Evolutionary conservation across 192 early-diverging fungal species (phyloP), one percentile per base, ranked within the genome.

Genomic region (Backusella tarrabulga): DNA sequence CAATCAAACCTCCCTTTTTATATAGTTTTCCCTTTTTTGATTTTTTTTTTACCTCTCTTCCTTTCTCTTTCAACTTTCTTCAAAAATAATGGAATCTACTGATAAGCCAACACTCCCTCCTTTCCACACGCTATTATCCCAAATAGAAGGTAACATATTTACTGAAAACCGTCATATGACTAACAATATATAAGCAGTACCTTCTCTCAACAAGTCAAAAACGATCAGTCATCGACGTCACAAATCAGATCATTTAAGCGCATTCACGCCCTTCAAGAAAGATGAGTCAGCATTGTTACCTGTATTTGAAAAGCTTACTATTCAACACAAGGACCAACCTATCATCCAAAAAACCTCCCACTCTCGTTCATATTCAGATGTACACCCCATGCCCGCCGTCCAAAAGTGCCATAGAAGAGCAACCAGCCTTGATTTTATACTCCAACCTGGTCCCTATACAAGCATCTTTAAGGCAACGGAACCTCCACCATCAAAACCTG

Each of bases 61-160:
- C 34, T 74, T 74, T 50, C 21, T 41, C 26, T 66, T 74, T 74
- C 34, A 9, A 9, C 8, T 54, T 60, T 60, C 1, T 60, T 26
- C 9, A 23, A 56, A 11, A 40, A 42, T 35, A 40, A 56, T 60
- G 54, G 54, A 26, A 12, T 38, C 34, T 40, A 34, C 73, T 34
- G 46, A 74, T 21, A 74, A 74, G 36, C 73, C 73, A 15, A 60
- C 17, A 15, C 52, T 74, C 12, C 73, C 73, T 56, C 54, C 73
- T 63, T 56, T 74, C 6, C 73, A 74, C 11, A 36, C 34, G 15
- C 34, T 74, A 3, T 34, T 74, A 15, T 63, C 56, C 0, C 23
- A 63, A n/a, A 63, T 63, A 63, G 56, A 63, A 63, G 56, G 56
- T 63, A 63, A 12, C 3, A 29, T 63, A 3, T 63, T 29, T 63